Conservation (phyloP, 164 flowering plant genomes). For the Amborella trichopoda region DNA sequence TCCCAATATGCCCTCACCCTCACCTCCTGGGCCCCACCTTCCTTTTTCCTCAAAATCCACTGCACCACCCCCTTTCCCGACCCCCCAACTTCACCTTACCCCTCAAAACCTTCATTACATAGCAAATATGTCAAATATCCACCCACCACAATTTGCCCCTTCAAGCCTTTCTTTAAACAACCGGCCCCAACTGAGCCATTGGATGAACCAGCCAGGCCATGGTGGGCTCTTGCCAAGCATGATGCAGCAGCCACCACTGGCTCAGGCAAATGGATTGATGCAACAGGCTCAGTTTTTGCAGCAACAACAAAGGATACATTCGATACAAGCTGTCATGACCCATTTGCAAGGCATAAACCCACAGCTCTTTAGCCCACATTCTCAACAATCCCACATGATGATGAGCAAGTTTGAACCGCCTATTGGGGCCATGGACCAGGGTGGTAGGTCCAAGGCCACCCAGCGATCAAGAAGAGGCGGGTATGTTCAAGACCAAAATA, state of each 20-base stretch:
- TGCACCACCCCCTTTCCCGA: too few species aligned
- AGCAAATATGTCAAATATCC: too few species aligned
- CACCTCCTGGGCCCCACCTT: slow-evolving; percentile 27
- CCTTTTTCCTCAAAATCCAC: too few species aligned
- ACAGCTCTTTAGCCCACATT: slow-evolving; percentile 31
- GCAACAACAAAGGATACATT: slow-evolving; percentile 21
- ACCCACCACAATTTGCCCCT: slow-evolving; percentile 20
- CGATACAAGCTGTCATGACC: slow-evolving; percentile 30
- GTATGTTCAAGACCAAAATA: slow-evolving; percentile 18
- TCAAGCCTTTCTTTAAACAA: slow-evolving; percentile 21
- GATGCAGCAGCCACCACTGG: slow-evolving; percentile 32
- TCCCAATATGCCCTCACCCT: slow-evolving; percentile 18
- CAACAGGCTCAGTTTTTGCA: slow-evolving; percentile 22
- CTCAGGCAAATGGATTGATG: slow-evolving; percentile 41
- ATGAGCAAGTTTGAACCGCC: slow-evolving; percentile 31
- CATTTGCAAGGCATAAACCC: slow-evolving; percentile 34
- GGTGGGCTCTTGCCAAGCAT: slow-evolving; percentile 22
- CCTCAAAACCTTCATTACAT: too few species aligned
- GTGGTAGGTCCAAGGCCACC: slow-evolving; percentile 13
- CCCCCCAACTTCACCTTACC: too few species aligned
- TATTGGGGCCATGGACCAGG: slow-evolving; percentile 22
- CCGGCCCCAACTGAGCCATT: slow-evolving; percentile 28
- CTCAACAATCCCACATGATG: slow-evolving; percentile 29
- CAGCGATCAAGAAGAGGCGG: slow-evolving; percentile 21
- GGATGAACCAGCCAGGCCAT: slow-evolving; percentile 30